Evolutionary conservation across 495 filamentous ascomycete species (phyloP).

Genomic region (Penicillium steckii): DNA sequence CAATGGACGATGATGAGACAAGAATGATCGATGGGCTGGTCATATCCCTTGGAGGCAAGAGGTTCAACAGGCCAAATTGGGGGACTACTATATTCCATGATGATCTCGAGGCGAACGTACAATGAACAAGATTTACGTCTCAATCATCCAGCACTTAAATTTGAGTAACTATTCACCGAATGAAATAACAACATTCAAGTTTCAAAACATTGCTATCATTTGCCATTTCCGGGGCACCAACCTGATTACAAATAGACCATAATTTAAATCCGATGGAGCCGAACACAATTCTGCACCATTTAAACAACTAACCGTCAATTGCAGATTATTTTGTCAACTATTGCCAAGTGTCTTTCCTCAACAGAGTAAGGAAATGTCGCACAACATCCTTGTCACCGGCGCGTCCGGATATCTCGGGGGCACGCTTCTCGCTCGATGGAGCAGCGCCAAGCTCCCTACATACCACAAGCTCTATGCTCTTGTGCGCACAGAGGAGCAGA

Average conservation of each 20-base stretch:
- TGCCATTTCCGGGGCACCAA: no score
- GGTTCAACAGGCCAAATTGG: constrained; percentile 31
- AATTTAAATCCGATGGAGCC: no score
- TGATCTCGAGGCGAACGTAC: constrained; percentile 16
- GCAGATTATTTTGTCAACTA: no score
- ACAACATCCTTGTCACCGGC: constrained; percentile 50
- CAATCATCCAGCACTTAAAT: neutral
- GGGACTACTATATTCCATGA: constrained; percentile 28
- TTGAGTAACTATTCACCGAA: no score
- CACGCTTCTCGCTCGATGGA: constrained; percentile 40
- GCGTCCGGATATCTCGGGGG: constrained; percentile 53
- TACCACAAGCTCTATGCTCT: constrained; percentile 44
- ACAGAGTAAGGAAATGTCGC: no score
- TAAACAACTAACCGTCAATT: no score
- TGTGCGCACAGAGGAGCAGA: constrained; percentile 42
- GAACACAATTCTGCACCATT: no score
- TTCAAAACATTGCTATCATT: no score
- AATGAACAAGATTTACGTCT: neutral
- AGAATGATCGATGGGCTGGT: constrained; percentile 47
- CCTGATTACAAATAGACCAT: no score
- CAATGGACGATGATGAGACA: constrained; percentile 47
- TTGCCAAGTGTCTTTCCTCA: no score
- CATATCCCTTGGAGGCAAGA: constrained; percentile 17
- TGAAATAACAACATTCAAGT: no score
- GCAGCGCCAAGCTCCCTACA: constrained; percentile 31